Conservation (phyloP, 1,284 basidiomycete genomes). For the Moesziomyces sp. region DNA sequence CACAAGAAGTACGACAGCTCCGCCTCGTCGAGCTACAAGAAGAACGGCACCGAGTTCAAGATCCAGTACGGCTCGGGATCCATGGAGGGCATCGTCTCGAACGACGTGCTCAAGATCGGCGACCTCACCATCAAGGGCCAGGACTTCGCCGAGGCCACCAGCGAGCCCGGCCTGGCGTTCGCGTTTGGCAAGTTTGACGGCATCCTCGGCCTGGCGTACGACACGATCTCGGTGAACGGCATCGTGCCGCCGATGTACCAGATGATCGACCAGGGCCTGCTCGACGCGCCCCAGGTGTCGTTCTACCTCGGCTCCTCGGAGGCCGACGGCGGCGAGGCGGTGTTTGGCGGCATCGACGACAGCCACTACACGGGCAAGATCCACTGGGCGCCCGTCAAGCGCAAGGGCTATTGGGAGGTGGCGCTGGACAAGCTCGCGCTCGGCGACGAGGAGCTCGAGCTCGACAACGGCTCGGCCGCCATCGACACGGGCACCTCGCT, state of each 20-base stretch:
- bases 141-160: conserved; percentile 95
- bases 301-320: conserved; percentile 93
- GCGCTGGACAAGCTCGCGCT: conserved; percentile 69
- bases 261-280: conserved; percentile 85
- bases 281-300: conserved; percentile 89
- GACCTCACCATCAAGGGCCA: conserved; percentile 82
- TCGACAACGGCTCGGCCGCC: conserved; percentile 85
- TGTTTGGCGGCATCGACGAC: conserved; percentile 91
- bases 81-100: conserved; percentile 94
- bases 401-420: conserved; percentile 92
- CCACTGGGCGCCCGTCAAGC: conserved; percentile 87
- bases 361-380: conserved; percentile 84
- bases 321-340: conserved; percentile 88
- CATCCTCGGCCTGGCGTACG: conserved; percentile 92
- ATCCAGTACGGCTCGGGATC: conserved; percentile 97
- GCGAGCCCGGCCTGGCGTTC: conserved; percentile 96
- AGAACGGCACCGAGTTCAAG: conserved; percentile 88
- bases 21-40: conserved; percentile 86
- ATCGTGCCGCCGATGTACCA: conserved; percentile 95
- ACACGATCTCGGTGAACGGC: conserved; percentile 94
- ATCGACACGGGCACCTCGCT: conserved; percentile 84
- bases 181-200: conserved; percentile 91
- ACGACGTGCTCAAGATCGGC: conserved; percentile 84
- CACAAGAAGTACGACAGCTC: conserved; percentile 90
- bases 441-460: conserved; percentile 79